Evolutionary conservation across 768 basidiomycete species (phyloP).

Genomic region (Tephrocybe rancida): DNA sequence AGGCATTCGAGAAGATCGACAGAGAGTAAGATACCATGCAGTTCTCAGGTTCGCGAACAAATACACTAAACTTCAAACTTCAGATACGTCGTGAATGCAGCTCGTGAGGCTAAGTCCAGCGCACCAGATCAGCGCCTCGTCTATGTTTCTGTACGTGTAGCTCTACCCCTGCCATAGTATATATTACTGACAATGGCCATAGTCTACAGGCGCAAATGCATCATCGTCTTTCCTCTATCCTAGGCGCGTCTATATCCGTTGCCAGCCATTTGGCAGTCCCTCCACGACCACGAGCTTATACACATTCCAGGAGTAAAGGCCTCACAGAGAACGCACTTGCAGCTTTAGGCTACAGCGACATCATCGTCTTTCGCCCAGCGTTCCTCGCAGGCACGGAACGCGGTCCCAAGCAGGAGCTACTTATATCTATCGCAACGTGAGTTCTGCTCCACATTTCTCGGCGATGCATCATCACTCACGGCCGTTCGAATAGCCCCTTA

Average conservation of each 20-base stretch:
- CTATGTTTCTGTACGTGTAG: constrained; percentile 64
- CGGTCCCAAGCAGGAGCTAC: constrained; percentile 31
- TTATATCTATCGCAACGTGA: constrained; percentile 47
- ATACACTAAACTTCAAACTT: background rate
- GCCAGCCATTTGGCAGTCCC: background rate
- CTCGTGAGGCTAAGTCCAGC: constrained; percentile 58
- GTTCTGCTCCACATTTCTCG: background rate
- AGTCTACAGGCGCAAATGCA: constrained; percentile 54
- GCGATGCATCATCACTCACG: no score
- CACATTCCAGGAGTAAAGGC: constrained; percentile 62
- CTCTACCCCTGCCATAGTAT: background rate
- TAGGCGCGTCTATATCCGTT: constrained; percentile 31
- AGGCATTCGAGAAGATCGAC: constrained; percentile 77
- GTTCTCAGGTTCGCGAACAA: background rate
- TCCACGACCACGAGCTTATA: constrained; percentile 1
- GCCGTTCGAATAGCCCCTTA: constrained; percentile 31
- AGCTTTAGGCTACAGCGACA: constrained; percentile 67
- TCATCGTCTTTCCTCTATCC: constrained; percentile 54
- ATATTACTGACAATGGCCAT: background rate
- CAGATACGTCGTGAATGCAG: constrained; percentile 78
- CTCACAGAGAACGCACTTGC: constrained; percentile 73
- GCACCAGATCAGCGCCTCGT: constrained; percentile 61
- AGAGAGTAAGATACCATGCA: constrained; percentile 53
- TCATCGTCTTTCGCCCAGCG: constrained; percentile 69
- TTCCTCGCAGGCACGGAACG: constrained; percentile 53